Base-by-base conservation (phyloP, 192 early-diverging fungal genomes). In the Rhizoclosmatium sp. region DNA sequence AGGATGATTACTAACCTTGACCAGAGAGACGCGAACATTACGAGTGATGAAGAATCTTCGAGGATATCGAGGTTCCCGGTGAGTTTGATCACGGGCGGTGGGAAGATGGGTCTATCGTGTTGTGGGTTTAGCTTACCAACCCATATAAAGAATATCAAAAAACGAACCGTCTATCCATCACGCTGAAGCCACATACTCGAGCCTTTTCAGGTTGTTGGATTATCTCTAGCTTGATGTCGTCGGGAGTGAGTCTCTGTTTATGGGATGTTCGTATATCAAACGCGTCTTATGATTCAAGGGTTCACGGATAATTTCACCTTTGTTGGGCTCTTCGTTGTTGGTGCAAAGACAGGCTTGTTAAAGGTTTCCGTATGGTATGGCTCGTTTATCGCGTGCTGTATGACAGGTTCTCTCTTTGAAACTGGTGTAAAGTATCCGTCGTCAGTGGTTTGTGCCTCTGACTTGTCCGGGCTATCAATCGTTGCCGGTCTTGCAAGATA, bases 181-280 rank as follows among this genome's bases (percentile, higher is more conserved):
- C 16, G 10, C 64, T 21, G 47, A 65, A 69, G 3, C 79, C 79
- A 16, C 47, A 75, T 3, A 80, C 72, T 45, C 79, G 44, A 2
- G 65, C 79, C 39, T 80, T 64, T 42, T 56, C 61, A 1, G 85
- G 83, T 23, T 84, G 82, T 65, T 87, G 85, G 19, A 82, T 58
- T 40, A 87, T 69, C 4, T 83, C 44, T 12, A 86, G 73, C 56
- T 78, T 60, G 65, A 71, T 56, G 12, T 41, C 65, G 0, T 68
- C 5, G 9, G 46, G 65, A 31, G 4, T 9, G 39, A 47, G 61
- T 64, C 21, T 64, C 61, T 64, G 31, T 31, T 31, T 31, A 31
- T 31, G 31, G 31, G 31, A 31, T 31, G 31, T 31, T 31, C 31
- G 31, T 31, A 31, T 31, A 31, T 31, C 31, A 31, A 31, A 31